Percentiles rank a stretch among this genome's conserved stretches.
Evolutionary conservation across 495 filamentous ascomycete species (phyloP).

Genomic region (Sporormia fimetaria): DNA sequence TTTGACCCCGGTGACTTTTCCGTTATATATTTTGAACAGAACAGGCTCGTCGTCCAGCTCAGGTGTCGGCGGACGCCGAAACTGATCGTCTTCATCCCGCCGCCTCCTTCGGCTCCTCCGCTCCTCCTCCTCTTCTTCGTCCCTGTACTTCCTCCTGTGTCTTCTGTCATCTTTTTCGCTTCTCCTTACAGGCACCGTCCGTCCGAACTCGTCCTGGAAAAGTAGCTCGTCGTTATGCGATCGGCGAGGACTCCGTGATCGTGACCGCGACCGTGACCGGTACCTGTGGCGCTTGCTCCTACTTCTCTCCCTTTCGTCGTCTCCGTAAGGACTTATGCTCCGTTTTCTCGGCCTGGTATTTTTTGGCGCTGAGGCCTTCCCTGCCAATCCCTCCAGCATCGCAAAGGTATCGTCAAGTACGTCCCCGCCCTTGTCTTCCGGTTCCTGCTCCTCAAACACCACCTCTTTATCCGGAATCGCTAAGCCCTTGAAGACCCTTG

Average conservation of each 20-base stretch:
- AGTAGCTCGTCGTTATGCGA: conserved; percentile 44
- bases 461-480: conserved; percentile 73
- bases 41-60: conserved; percentile 75
- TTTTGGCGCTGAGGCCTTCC: conserved; percentile 42
- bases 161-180: conserved; percentile 29
- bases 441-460: conserved; percentile 35
- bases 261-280: conserved; percentile 45
- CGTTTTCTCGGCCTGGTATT: conserved; percentile 49
- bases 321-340: conserved; percentile 59
- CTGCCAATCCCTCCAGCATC: conserved; percentile 73
- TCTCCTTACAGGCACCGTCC: conserved; percentile 36
- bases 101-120: conserved; percentile 31
- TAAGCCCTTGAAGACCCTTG: conserved; percentile 76
- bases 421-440: conserved; percentile 38
- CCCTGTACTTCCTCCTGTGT: conserved; percentile 15
- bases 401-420: conserved; percentile 92
- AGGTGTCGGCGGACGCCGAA: conserved; percentile 58
- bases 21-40: conserved; percentile 81
- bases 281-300: conserved; percentile 41
- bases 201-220: conserved; percentile 50
- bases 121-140: conserved; percentile 29
- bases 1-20: conserved; percentile 80
- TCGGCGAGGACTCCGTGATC: conserved; percentile 34
- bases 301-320: conserved; percentile 40
- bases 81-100: conserved; percentile 49